Evolutionary conservation across 768 basidiomycete genomes (phyloP).

Genomic region (Sporobolomyces roseus): DNA sequence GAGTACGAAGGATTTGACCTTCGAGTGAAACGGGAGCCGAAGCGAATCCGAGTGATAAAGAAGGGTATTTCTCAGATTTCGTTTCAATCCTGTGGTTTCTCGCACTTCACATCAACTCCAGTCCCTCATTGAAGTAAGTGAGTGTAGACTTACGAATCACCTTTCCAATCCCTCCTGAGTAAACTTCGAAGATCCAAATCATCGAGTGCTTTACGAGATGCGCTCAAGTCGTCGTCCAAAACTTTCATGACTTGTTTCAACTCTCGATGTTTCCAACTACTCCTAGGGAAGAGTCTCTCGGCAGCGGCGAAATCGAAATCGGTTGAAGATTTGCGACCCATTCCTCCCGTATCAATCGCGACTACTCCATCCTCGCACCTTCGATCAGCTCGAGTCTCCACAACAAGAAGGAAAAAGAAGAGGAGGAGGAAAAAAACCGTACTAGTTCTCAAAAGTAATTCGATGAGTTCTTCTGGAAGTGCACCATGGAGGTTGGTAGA

Average conservation of each 20-base stretch:
- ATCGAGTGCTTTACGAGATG: conserved; percentile 24
- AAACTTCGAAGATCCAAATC: conserved; percentile 24
- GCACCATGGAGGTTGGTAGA: conserved; percentile 1
- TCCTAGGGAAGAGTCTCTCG: conserved; percentile 4
- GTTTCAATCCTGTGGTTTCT: conserved; percentile 29
- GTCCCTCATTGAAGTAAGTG: no score
- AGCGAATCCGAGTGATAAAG: conserved; percentile 31
- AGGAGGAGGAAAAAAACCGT: background rate
- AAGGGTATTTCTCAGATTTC: conserved; percentile 23
- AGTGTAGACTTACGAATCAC: conserved; percentile 21
- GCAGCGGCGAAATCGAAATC: conserved; percentile 19
- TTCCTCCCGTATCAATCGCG: conserved; percentile 31
- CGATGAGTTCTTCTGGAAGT: conserved; percentile 32
- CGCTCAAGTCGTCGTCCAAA: conserved; percentile 25
- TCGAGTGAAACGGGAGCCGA: conserved; percentile 37
- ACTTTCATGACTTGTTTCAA: conserved; percentile 25
- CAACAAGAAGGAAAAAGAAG: background rate
- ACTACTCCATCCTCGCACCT: no score
- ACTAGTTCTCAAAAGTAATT: conserved; percentile 36
- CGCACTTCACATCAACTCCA: background rate
- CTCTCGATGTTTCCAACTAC: conserved; percentile 13
- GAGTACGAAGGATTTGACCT: conserved; percentile 35
- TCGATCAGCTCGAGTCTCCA: no score
- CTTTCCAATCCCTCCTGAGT: conserved; percentile 40
- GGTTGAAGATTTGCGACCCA: conserved; percentile 2